Conservation (phyloP, 2,329 filamentous ascomycete genomes). For the Fusarium sp. region DNA sequence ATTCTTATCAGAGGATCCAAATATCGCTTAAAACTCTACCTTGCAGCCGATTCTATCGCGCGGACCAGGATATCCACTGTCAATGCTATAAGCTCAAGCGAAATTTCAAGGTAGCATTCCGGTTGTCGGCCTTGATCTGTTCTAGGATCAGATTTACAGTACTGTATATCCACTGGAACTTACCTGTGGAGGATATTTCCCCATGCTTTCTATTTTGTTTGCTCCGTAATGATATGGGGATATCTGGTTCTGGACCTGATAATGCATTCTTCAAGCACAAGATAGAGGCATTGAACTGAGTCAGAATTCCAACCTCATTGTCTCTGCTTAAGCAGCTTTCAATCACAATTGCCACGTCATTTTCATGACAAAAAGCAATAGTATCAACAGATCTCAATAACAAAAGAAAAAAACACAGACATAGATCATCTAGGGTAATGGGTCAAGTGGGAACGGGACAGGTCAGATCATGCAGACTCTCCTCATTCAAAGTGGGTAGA, state of each 20-base stretch:
- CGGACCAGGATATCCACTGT: background rate
- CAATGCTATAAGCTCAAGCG: conserved; percentile 12
- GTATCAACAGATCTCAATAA: background rate
- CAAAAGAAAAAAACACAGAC: background rate
- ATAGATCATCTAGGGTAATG: conserved; percentile 11
- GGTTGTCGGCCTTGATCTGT: conserved; percentile 7
- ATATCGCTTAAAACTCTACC: conserved; percentile 25
- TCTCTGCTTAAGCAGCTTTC: background rate
- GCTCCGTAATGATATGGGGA: background rate
- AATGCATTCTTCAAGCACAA: background rate
- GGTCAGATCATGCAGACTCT: conserved; percentile 2
- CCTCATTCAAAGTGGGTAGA: conserved; percentile 2
- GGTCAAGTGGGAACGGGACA: background rate
- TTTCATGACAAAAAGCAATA: background rate
- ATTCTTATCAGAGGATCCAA: conserved; percentile 24
- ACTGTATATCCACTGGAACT: background rate
- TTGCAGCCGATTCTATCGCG: background rate
- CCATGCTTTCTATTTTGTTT: background rate
- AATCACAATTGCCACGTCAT: background rate
- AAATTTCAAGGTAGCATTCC: conserved; percentile 5
- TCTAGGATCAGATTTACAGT: background rate
- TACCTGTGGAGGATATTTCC: background rate
- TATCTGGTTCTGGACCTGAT: background rate
- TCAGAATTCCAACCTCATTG: background rate
- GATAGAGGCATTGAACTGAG: background rate